A percentile compares a stretch with the other conserved stretches of the same genome.
Evolutionary conservation across 2,329 filamentous ascomycete genomes (phyloP).

Genomic region (Trichoderma breve): DNA sequence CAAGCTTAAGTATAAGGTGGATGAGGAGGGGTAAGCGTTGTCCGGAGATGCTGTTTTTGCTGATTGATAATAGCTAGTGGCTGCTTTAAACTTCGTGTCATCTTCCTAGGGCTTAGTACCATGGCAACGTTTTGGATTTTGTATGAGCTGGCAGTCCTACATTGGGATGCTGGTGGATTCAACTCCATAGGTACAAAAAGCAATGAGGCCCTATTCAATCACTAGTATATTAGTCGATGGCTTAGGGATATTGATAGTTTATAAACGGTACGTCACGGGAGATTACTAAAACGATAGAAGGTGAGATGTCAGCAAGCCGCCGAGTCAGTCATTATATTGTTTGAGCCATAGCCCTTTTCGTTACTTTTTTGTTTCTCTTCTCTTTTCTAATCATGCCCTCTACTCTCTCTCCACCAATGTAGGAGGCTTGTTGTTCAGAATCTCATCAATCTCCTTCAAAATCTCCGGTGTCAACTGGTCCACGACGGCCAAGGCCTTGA

Average conservation of each 20-base stretch:
- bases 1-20: neutral
- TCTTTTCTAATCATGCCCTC: neutral
- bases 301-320: neutral
- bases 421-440: conserved; percentile 58
- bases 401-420: conserved; percentile 38
- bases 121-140: neutral
- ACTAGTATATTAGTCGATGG: neutral
- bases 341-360: neutral
- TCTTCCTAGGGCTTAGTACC: conserved; percentile 9
- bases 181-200: neutral
- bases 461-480: conserved; percentile 59
- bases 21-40: neutral
- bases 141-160: neutral
- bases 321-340: neutral
- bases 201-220: neutral
- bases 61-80: neutral
- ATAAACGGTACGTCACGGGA: neutral
- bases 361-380: neutral
- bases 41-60: conserved; percentile 6
- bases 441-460: conserved; percentile 57
- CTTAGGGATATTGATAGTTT: neutral
- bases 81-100: conserved; percentile 2
- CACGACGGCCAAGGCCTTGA: conserved; percentile 50
- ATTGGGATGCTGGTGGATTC: neutral
- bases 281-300: neutral